Conservation (phyloP, 768 basidiomycete genomes). For the Tulasnella sp. region DNA sequence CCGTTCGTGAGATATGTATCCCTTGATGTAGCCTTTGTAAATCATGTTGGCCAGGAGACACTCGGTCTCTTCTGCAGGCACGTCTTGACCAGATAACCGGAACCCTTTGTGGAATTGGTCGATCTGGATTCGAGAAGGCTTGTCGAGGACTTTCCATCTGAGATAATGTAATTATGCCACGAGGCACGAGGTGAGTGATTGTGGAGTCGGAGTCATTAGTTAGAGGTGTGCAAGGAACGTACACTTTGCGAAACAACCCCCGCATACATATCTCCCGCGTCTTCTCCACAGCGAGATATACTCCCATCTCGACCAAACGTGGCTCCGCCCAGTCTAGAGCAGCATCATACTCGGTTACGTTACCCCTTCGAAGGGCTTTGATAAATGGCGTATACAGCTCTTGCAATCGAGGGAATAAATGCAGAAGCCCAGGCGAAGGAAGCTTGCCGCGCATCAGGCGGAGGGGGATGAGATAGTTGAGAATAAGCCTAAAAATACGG, state of each 20-base stretch:
- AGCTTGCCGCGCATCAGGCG: constrained; percentile 80
- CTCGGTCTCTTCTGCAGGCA: constrained; percentile 74
- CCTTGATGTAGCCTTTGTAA: constrained; percentile 81
- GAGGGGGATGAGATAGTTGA: constrained; percentile 83
- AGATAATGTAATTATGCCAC: constrained; percentile 10
- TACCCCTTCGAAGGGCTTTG: constrained; percentile 60
- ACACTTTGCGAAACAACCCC: constrained; percentile 51
- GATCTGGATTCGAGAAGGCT: constrained; percentile 67
- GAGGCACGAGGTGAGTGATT: background rate
- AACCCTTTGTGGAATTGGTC: constrained; percentile 71
- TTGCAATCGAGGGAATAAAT: constrained; percentile 58
- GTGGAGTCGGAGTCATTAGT: constrained; percentile 32
- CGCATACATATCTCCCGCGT: constrained; percentile 80
- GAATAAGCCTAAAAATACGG: constrained; percentile 53
- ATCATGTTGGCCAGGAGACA: constrained; percentile 94
- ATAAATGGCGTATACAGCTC: constrained; percentile 75
- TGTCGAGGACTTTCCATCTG: constrained; percentile 73
- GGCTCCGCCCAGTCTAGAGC: constrained; percentile 55
- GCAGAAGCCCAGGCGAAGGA: constrained; percentile 59
- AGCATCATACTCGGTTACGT: constrained; percentile 68
- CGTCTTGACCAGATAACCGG: constrained; percentile 51
- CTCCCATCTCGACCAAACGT: constrained; percentile 71
- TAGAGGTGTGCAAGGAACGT: constrained; percentile 40
- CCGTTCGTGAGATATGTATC: constrained; percentile 94
- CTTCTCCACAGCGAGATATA: constrained; percentile 79